phyloP scores from a whole-genome alignment of 2,329 filamentous ascomycete species.

The Paraphoma chrysanthemicola region DNA sequence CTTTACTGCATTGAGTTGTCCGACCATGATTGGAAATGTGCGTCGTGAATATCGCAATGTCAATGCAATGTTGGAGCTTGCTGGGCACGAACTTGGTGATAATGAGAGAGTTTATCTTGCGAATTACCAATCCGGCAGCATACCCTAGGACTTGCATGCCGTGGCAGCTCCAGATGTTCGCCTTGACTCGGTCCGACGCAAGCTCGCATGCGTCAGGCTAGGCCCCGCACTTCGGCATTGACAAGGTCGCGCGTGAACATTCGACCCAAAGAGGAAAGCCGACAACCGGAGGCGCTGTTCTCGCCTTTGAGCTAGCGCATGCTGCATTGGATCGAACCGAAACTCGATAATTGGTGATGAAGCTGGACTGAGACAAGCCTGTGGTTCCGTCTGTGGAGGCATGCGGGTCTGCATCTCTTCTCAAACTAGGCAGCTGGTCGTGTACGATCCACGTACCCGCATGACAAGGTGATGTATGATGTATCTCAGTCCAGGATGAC shows the following conservation, averaged over 20 bases:
- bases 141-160: not conserved
- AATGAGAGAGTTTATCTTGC: not conserved
- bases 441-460: too few relatives aligned
- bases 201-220: not conserved
- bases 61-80: too few relatives aligned
- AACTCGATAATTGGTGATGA: not conserved
- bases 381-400: too few relatives aligned
- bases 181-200: not conserved
- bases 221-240: not conserved
- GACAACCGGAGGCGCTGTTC: not conserved
- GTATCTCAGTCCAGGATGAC: too few relatives aligned
- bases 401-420: too few relatives aligned
- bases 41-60: too few relatives aligned
- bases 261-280: not conserved
- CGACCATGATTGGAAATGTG: constrained; percentile 16
- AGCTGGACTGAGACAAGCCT: not conserved
- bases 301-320: not conserved
- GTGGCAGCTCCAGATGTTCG: not conserved
- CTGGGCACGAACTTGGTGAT: not conserved
- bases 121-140: not conserved
- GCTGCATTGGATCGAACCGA: not conserved
- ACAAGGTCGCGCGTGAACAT: not conserved
- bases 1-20: constrained; percentile 9
- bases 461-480: too few relatives aligned
- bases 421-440: too few relatives aligned